Evolutionary conservation across 2,329 filamentous ascomycete species (phyloP).

Genomic region (Fusarium concolor): DNA sequence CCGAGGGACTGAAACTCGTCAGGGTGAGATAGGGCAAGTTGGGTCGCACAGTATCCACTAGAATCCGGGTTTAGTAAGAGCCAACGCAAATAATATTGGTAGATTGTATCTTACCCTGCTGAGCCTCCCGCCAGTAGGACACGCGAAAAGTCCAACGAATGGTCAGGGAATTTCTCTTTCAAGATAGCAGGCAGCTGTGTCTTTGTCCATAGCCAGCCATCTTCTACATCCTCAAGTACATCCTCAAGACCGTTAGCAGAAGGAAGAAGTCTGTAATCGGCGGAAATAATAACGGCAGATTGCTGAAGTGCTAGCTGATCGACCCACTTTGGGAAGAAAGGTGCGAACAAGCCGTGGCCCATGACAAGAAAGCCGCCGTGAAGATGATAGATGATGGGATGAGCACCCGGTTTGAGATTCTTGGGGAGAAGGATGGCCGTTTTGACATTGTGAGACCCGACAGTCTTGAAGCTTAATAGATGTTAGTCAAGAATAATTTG

Average conservation of each 20-base stretch:
- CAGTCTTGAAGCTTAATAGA: slow-evolving; percentile 31
- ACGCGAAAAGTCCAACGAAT: slow-evolving; percentile 27
- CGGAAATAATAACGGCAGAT: slow-evolving; percentile 43
- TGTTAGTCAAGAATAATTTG: not conserved
- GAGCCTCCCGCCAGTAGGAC: slow-evolving; percentile 33
- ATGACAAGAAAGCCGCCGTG: slow-evolving; percentile 46
- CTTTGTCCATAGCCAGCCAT: slow-evolving; percentile 45
- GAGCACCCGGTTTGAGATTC: slow-evolving; percentile 30
- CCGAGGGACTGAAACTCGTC: slow-evolving; percentile 34
- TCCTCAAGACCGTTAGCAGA: slow-evolving; percentile 43
- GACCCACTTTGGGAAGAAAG: slow-evolving; percentile 44
- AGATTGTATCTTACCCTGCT: slow-evolving; percentile 25
- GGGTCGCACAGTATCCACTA: slow-evolving; percentile 41
- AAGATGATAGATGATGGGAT: slow-evolving; percentile 41
- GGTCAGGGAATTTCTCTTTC: slow-evolving; percentile 8
- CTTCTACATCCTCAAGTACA: slow-evolving; percentile 44
- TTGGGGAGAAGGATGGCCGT: slow-evolving; percentile 45
- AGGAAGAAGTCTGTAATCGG: slow-evolving; percentile 44
- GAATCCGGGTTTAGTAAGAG: not conserved
- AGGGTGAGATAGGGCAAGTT: slow-evolving; percentile 41
- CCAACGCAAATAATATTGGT: accelerated
- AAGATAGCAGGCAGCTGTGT: not conserved
- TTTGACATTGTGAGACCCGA: slow-evolving; percentile 35
- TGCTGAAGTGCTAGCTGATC: slow-evolving; percentile 41
- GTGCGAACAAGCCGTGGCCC: slow-evolving; percentile 34